Base-by-base conservation (phyloP, 257 asterid genomes). In the Capsicum baccatum region DNA sequence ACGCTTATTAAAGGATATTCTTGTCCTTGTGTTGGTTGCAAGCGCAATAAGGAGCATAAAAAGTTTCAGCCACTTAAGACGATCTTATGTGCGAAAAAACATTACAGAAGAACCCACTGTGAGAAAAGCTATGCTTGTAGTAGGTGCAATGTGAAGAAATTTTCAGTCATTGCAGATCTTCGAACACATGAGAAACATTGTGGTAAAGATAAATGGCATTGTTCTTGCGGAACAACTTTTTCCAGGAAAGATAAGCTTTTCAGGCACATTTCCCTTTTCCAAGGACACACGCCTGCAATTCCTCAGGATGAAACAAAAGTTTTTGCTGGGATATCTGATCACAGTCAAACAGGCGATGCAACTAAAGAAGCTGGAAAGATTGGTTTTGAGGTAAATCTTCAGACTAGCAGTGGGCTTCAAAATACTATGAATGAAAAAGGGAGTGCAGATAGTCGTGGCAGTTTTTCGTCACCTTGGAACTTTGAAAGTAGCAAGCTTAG, bases 221-320 rank as follows among this genome's bases (percentile, higher is more conserved):
- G 99, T 76, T 96, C 99, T 0, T 96, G 99, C 63, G 99, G 99
- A 48, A 94, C 99, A 6, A 94, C 98, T 3, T 96, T 96, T 83
- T 96, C 99, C 1, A 89, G 99, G 91, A 96, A 96, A 87, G 99
- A 96, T 87, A 96, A 96, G 87, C 98, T 96, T 26, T 96, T 96
- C 2, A 96, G 99, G 4, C 99, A 96, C 80, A 89, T 96, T 63
- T 85, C 94, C 37, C 97, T 96, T 64, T 96, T 96, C 81, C 98
- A 96, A 89, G 99, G 99, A 74, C 99, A 96, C 35, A 90, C 97
- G 4, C 98, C 99, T 16, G 99, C 98, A 63, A 91, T 93, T 86
- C 97, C 98, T 14, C 80, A 87, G 9, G 99, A 94, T n/a, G 92
- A 87, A 50, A 66, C 86, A 3, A 86, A 84, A 83, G 88, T 59